A percentile compares a stretch with the other conserved stretches of the same genome.
Evolutionary conservation across 768 basidiomycete species (phyloP).

Genomic region (Termitomyces sp.): DNA sequence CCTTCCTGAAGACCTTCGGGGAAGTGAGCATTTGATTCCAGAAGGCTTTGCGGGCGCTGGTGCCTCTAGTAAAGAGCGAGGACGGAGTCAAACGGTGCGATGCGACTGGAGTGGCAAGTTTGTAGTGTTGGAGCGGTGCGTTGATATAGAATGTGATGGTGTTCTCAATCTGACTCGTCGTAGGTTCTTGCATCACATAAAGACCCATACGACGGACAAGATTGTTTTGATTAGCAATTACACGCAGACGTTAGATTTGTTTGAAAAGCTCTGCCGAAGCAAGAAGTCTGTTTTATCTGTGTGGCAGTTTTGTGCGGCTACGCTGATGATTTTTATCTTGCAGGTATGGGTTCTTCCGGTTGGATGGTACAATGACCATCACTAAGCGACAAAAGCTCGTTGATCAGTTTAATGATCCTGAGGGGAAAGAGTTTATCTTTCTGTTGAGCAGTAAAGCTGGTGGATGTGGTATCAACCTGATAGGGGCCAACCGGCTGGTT

Average conservation of each 20-base stretch:
- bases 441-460: conserved; percentile 93
- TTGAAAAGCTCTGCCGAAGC: conserved; percentile 81
- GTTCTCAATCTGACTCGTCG: background rate
- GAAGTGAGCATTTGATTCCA: conserved; percentile 79
- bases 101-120: conserved; percentile 93
- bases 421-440: conserved; percentile 92
- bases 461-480: conserved; percentile 95
- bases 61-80: conserved; percentile 34
- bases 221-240: conserved; percentile 97
- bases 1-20: conserved; percentile 78
- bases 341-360: conserved; percentile 86
- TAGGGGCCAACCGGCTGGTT: conserved; percentile 94
- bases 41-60: conserved; percentile 71
- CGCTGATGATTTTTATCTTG: background rate
- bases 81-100: conserved; percentile 51
- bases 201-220: conserved; percentile 83
- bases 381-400: conserved; percentile 93
- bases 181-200: conserved; percentile 84
- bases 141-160: background rate
- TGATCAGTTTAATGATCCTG: conserved; percentile 92
- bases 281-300: conserved; percentile 61
- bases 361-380: conserved; percentile 95
- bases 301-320: background rate
- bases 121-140: conserved; percentile 83
- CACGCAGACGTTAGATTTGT: conserved; percentile 91